Base-by-base conservation (phyloP, 352 stramenopile species). In the Globisporangium radiosum region DNA sequence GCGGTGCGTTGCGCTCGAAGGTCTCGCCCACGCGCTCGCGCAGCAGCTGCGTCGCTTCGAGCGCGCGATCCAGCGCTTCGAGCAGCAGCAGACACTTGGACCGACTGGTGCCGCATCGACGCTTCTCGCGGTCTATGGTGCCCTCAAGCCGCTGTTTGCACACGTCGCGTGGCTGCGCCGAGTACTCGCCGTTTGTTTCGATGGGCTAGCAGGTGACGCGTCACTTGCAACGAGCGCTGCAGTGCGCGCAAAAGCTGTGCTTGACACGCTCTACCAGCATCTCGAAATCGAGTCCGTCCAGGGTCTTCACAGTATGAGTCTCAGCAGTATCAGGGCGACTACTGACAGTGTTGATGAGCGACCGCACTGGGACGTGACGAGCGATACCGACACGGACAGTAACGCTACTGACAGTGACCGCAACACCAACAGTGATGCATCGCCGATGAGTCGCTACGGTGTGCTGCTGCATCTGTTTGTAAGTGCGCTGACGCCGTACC, bases 401-500 rank as follows among this genome's bases (percentile, higher is more conserved):
- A 33, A 33, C 25, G 25, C 25, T 33, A 33, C 25, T 3, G 25
- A 33, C 25, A 33, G 25, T 33, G 25, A 33, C 25, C 3, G 25
- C 25, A 33, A 33, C 25, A 33, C 25, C 25, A 33, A 33, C 25
- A 44, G 3, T 13, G 40, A 44, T 13, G 40, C 7, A 44, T 8
- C 40, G 40, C 40, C 52, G 57, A 68, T 15, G n/a, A 70, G 68
- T 48, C 68, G 66, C 17, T 87, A 73, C n/a, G 64, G 77, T 33
- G 60, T 86, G 36, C 54, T 88, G 1, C 57, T 75, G 1, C 57
- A 75, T 33, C 36, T 90, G 13, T 87, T 88, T 59, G 55, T 69
- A 40, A 63, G 65, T 1, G 54, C 76, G 0, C 13, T 90, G 45
- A 62, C 25, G 44, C 81, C 78, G 13, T 87, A 88, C 48, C 60